These are phyloP conservation scores for Solanum appendiculatum DNA, from an alignment of 257 asterid genomes.

Conservation along the genomic window DNA sequence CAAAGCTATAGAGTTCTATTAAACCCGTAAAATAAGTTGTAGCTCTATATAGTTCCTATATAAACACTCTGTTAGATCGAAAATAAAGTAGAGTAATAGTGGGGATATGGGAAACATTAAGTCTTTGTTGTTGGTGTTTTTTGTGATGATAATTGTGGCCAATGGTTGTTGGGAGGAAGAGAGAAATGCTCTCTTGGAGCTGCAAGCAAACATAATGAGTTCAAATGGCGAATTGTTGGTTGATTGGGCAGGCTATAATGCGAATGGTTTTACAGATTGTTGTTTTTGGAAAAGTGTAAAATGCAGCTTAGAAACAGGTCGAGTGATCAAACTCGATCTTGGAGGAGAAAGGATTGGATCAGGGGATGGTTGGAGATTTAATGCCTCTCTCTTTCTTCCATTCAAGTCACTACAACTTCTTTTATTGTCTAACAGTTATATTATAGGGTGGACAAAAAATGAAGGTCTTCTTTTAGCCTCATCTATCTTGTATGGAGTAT, in stretches of 20 bases:
- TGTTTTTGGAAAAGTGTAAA: not conserved
- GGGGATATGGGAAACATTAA: not conserved
- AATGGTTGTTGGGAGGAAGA: not conserved
- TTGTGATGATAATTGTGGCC: not conserved
- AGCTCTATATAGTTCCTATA: too few relatives aligned
- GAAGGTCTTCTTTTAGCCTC: too few relatives aligned
- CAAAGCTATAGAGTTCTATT: too few relatives aligned
- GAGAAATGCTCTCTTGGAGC: not conserved
- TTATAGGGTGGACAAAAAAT: too few relatives aligned
- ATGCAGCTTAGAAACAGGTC: not conserved
- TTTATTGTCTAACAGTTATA: too few relatives aligned
- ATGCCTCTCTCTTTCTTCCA: not conserved
- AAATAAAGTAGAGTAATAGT: too few relatives aligned
- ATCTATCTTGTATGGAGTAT: too few relatives aligned
- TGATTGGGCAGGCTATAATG: not conserved
- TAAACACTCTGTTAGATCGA: too few relatives aligned
- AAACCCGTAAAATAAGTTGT: too few relatives aligned
- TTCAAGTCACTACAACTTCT: not conserved
- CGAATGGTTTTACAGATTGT: not conserved
- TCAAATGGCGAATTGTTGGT: not conserved
- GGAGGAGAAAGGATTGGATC: not conserved
- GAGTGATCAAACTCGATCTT: not conserved
- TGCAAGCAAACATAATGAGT: not conserved
- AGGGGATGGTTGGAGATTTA: not conserved
- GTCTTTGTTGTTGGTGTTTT: not conserved